Evolutionary conservation across 2,329 filamentous ascomycete species (phyloP).

Genomic region (Sporothrix pallida): DNA sequence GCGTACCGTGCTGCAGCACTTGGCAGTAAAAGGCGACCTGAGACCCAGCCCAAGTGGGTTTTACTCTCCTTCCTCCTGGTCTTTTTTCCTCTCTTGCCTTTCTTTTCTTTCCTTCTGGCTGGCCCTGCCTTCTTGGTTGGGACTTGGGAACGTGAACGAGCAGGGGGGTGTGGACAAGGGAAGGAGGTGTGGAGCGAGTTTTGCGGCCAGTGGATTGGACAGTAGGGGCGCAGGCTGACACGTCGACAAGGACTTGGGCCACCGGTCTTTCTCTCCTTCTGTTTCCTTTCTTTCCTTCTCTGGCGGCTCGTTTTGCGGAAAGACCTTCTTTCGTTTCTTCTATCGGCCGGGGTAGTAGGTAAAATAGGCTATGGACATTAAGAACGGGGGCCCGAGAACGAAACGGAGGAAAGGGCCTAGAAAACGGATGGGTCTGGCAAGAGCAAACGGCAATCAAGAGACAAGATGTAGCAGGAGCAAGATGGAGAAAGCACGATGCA

Average conservation of each 20-base stretch:
- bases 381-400: neutral
- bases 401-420: neutral
- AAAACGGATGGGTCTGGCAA: neutral
- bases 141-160: constrained; percentile 27
- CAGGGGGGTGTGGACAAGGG: constrained; percentile 33
- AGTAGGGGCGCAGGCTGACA: constrained; percentile 39
- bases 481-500: constrained; percentile 1
- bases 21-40: constrained; percentile 30
- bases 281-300: constrained; percentile 18
- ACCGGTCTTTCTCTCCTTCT: constrained; percentile 24
- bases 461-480: neutral
- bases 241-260: constrained; percentile 36
- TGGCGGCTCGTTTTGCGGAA: constrained; percentile 6
- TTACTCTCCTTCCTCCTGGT: constrained; percentile 17
- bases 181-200: constrained; percentile 35
- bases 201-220: constrained; percentile 36
- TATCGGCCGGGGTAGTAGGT: constrained; percentile 31
- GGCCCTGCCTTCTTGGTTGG: constrained; percentile 21
- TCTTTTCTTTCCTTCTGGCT: constrained; percentile 23
- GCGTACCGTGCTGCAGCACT: constrained; percentile 25
- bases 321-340: constrained; percentile 10
- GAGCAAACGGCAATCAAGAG: neutral
- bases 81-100: neutral
- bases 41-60: constrained; percentile 33
- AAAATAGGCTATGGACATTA: constrained; percentile 13